Evolutionary conservation across 2,329 filamentous ascomycete species (phyloP).

Genomic region (Coniella lustricola): DNA sequence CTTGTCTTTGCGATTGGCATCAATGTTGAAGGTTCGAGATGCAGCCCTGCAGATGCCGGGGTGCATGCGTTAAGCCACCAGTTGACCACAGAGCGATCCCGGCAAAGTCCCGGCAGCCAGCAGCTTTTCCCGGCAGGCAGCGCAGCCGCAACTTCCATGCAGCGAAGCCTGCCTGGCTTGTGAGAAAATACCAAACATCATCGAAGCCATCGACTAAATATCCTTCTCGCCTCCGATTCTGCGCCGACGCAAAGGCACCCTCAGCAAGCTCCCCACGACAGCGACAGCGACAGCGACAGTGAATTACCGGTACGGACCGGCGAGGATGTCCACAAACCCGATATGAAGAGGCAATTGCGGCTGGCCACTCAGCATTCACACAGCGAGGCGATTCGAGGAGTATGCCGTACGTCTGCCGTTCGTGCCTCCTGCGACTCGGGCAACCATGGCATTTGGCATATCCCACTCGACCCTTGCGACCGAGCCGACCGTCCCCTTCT

Average conservation of each 20-base stretch:
- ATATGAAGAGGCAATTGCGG: conserved; percentile 13
- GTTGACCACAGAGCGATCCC: too few species aligned
- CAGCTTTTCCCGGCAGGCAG: neutral
- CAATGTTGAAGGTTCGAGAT: neutral
- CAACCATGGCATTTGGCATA: conserved; percentile 7
- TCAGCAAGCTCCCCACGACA: neutral
- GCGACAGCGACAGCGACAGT: neutral
- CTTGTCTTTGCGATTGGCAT: neutral
- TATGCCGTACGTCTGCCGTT: conserved; percentile 16
- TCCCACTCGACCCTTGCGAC: neutral
- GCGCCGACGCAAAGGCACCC: neutral
- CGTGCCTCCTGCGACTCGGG: conserved; percentile 15
- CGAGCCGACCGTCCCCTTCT: neutral
- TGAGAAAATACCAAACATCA: neutral
- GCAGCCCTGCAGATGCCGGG: neutral
- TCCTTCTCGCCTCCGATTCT: neutral
- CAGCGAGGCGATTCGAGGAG: conserved; percentile 8
- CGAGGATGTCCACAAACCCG: neutral
- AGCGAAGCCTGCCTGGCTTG: neutral
- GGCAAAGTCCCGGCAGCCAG: too few species aligned
- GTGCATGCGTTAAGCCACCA: too few species aligned
- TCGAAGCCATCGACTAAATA: neutral
- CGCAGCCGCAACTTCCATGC: neutral
- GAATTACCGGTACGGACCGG: too few species aligned
- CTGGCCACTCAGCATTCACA: conserved; percentile 11